Conservation (phyloP, 805 yeast genomes). For the Sugiyamaella chiloensis region DNA sequence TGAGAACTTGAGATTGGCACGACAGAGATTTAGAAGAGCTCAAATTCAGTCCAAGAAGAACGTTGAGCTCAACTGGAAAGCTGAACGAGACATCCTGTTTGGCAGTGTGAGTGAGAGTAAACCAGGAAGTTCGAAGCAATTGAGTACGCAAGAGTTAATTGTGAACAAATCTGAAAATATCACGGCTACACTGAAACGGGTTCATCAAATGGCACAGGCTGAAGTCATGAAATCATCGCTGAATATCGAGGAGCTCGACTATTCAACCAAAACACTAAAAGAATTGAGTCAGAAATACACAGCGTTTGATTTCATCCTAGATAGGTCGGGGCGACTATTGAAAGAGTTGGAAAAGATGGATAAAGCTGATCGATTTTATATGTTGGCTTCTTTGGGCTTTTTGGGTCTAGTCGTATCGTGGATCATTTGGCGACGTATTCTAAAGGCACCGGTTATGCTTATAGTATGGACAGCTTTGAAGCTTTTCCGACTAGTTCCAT, state of each 20-base stretch:
- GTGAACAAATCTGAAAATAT: constrained; percentile 26
- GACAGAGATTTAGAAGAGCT: constrained; percentile 21
- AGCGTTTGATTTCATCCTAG: constrained; percentile 36
- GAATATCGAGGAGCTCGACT: constrained; percentile 39
- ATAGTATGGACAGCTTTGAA: constrained; percentile 30
- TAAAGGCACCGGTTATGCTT: constrained; percentile 35
- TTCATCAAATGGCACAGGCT: constrained; percentile 35
- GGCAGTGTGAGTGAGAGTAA: constrained; percentile 8
- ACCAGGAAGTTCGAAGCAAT: neutral
- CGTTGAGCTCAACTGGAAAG: constrained; percentile 16
- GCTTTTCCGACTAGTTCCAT: constrained; percentile 19
- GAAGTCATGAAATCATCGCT: constrained; percentile 37
- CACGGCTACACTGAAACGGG: constrained; percentile 24
- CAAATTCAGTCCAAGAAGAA: constrained; percentile 26
- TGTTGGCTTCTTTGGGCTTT: constrained; percentile 38
- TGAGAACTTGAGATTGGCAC: constrained; percentile 20
- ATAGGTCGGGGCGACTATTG: constrained; percentile 36
- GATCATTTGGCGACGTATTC: constrained; percentile 38
- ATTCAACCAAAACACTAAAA: constrained; percentile 32
- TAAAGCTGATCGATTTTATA: constrained; percentile 35
- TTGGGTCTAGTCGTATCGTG: constrained; percentile 35
- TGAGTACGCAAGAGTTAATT: constrained; percentile 23
- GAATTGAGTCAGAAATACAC: constrained; percentile 36
- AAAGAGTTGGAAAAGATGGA: constrained; percentile 40
- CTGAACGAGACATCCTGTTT: constrained; percentile 23